A percentile compares a stretch with the other conserved stretches of the same genome.
These are phyloP conservation scores for Favolaschia claudopus DNA, from an alignment of 768 basidiomycete species.

Conservation along the genomic window DNA sequence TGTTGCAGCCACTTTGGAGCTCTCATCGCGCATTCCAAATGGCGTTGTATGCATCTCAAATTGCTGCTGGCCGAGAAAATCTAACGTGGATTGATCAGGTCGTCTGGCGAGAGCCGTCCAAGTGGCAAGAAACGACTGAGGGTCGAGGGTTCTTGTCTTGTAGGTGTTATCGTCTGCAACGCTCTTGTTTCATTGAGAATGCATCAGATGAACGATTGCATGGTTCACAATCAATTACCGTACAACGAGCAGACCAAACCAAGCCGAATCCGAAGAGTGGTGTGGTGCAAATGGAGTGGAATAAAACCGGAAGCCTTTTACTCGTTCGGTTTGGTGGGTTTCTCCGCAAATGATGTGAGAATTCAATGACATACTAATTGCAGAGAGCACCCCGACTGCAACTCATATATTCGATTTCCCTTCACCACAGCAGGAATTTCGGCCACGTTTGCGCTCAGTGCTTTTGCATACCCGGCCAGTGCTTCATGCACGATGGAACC, in stretches of 20 bases:
- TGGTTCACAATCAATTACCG: slow-evolving; percentile 59
- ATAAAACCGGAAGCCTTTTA: slow-evolving; percentile 75
- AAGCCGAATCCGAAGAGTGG: slow-evolving; percentile 75
- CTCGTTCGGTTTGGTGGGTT: slow-evolving; percentile 75
- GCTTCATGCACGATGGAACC: slow-evolving; percentile 80
- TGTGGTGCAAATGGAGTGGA: slow-evolving; percentile 80
- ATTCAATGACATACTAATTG: background rate
- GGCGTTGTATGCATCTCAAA: slow-evolving; percentile 55
- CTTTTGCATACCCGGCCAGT: slow-evolving; percentile 72
- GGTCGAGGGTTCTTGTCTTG: slow-evolving; percentile 91
- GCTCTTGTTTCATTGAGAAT: background rate
- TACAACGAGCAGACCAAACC: slow-evolving; percentile 61
- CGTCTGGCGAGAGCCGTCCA: slow-evolving; percentile 85
- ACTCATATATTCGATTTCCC: slow-evolving; percentile 81
- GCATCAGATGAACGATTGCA: slow-evolving; percentile 68
- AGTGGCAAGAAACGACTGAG: slow-evolving; percentile 85
- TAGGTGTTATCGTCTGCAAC: slow-evolving; percentile 39
- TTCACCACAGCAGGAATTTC: slow-evolving; percentile 59
- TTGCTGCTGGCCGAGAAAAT: slow-evolving; percentile 1
- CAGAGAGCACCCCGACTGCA: slow-evolving; percentile 69
- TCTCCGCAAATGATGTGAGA: background rate
- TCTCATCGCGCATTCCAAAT: slow-evolving; percentile 62
- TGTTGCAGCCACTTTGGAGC: slow-evolving; percentile 66
- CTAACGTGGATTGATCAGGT: slow-evolving; percentile 50
- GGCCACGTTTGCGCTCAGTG: slow-evolving; percentile 70